Base-by-base conservation (phyloP, 2,329 filamentous ascomycete species). In the Epicoccum nigrum region DNA sequence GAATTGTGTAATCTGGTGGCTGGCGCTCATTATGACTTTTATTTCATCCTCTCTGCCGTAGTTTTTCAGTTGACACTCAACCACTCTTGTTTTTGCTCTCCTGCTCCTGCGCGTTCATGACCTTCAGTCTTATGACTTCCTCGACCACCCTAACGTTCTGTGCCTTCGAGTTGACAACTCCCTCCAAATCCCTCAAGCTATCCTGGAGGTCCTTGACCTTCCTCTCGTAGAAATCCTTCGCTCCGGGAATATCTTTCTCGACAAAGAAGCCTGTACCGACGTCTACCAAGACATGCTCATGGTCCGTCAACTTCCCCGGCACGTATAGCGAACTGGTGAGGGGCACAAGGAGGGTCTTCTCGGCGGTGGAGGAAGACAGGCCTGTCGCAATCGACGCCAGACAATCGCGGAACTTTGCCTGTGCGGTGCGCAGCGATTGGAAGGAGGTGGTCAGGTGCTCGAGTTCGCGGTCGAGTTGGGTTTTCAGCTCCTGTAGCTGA, bases 271-370 rank as follows among this genome's bases (percentile, higher is more conserved):
- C 93, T 1, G 93, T 97, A 16, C 93, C 93, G 16, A 97, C 86
- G 73, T 97, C 93, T 32, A 97, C 91, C 51, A 97, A 56, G 19
- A 74, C 70, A 30, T 71, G 65, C 40, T 64, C 60, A 25, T 62
- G 56, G 31, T 64, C 63, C 7, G 88, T 82, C 32, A 97, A 80
- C 31, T 83, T 86, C 25, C 93, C 95, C 20, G 89, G 88, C 13
- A 99, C 93, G 75, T 99, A 99, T 23, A 99, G 83, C 1, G 92
- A 97, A 65, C 90, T 94, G 11, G 94, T 99, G 56, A 99, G 77
- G 0, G 95, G 94, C n/a, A 99, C 91, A 16, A 99, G 83, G 39
- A 97, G 88, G 7, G 79, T 76, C 64, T 82, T 83, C 75, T 80
- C 73, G 30, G 59, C 59, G 27, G 72, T 64, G 32, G 70, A 65